Evolutionary conservation across 306 rosid species (phyloP).

Genomic region (Lagenaria siceraria): DNA sequence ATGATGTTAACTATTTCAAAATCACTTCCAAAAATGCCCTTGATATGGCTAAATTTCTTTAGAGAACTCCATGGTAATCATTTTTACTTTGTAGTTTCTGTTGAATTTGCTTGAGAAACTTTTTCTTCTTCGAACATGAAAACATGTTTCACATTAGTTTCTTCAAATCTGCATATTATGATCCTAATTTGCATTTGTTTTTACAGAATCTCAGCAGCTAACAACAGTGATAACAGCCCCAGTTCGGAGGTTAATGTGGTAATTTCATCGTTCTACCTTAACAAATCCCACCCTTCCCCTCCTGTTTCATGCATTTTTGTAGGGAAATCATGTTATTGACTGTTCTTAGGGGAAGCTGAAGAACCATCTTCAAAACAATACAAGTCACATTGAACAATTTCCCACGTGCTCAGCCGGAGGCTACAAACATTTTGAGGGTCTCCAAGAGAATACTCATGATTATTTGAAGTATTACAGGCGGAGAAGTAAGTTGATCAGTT

Average conservation of each 20-base stretch:
- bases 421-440: slow-evolving; percentile 1
- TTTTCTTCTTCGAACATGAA: neutral
- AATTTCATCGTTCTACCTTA: slow-evolving; percentile 6
- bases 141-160: neutral
- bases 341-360: slow-evolving; percentile 20
- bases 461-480: slow-evolving; percentile 23
- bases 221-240: neutral
- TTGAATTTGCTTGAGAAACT: neutral
- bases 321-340: neutral
- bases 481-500: slow-evolving; percentile 22
- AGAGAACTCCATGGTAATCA: too few relatives aligned
- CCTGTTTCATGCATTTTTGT: neutral
- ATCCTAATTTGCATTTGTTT: neutral
- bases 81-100: too few relatives aligned
- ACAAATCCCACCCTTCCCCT: neutral
- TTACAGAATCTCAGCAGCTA: slow-evolving; percentile 20
- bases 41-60: too few relatives aligned
- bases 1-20: too few relatives aligned
- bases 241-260: slow-evolving; percentile 17
- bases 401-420: slow-evolving; percentile 6
- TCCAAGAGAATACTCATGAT: neutral
- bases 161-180: neutral
- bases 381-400: slow-evolving; percentile 13
- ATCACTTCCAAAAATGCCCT: too few relatives aligned
- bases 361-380: slow-evolving; percentile 10